Evolutionary conservation across 75 land plant species (phyloP).

Genomic region (Azolla pinnata): DNA sequence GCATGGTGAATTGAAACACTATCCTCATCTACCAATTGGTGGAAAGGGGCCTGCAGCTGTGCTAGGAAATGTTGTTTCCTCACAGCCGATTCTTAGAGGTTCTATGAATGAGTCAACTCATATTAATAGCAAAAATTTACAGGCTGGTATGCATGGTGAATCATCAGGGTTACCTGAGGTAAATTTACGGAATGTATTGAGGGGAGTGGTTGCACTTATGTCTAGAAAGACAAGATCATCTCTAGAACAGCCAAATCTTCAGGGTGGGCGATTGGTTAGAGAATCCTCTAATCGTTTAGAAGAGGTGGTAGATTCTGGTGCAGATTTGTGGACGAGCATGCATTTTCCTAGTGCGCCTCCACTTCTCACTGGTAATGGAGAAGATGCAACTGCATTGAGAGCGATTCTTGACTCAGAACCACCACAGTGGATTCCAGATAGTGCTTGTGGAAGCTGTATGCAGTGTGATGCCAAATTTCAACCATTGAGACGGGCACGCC

Average conservation of each 20-base stretch:
- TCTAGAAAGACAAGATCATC: constrained; percentile 27
- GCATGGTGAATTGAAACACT: too few relatives aligned
- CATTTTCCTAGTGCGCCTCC: constrained; percentile 93
- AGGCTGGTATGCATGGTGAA: too few relatives aligned
- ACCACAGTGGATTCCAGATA: constrained; percentile 86
- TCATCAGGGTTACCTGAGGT: too few relatives aligned
- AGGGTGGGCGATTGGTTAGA: neutral
- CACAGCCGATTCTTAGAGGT: too few relatives aligned
- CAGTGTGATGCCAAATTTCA: constrained; percentile 60
- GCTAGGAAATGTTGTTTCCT: too few relatives aligned
- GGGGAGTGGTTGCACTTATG: constrained; percentile 53
- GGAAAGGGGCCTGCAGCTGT: too few relatives aligned
- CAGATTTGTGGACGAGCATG: constrained; percentile 20
- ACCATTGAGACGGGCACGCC: constrained; percentile 55
- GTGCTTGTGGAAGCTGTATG: constrained; percentile 47
- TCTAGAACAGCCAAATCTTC: too few relatives aligned
- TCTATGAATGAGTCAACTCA: too few relatives aligned
- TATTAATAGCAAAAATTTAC: too few relatives aligned
- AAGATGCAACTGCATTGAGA: constrained; percentile 24
- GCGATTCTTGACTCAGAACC: constrained; percentile 70
- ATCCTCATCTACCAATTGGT: too few relatives aligned
- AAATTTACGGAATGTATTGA: constrained; percentile 57
- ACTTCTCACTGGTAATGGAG: constrained; percentile 29
- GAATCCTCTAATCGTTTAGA: neutral
- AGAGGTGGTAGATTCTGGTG: neutral